A percentile compares a stretch with the other conserved stretches of the same genome.
Evolutionary conservation across 2,329 filamentous ascomycete genomes (phyloP).

Genomic region (Ascochyta clinopodiicola): DNA sequence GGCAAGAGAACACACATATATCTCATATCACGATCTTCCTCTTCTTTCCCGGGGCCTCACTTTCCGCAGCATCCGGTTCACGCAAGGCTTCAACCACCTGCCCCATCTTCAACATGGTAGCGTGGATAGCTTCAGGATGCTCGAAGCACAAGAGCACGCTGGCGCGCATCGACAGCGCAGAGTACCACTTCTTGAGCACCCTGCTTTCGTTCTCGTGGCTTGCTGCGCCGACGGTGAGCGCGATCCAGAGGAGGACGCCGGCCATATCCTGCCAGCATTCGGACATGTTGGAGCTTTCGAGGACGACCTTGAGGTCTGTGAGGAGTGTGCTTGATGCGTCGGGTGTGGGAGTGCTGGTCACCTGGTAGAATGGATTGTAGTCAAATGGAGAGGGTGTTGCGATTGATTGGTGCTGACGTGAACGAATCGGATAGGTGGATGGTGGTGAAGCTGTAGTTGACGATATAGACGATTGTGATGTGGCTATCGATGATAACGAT

Average conservation of each 20-base stretch:
- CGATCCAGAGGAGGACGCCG: constrained; percentile 48
- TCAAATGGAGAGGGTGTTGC: not conserved
- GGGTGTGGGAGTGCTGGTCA: not conserved
- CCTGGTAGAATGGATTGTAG: not conserved
- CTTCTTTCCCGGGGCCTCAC: constrained; percentile 20
- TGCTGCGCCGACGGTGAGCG: constrained; percentile 43
- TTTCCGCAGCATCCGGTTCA: not conserved
- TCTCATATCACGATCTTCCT: constrained; percentile 12
- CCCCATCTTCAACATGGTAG: constrained; percentile 37
- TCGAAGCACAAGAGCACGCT: constrained; percentile 47
- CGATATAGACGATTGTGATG: constrained; percentile 1
- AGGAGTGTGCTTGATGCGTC: constrained; percentile 25
- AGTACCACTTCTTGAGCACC: constrained; percentile 38
- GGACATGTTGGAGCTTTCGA: constrained; percentile 42
- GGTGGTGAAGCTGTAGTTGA: not conserved
- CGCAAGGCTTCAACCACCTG: constrained; percentile 30
- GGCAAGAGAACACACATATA: not conserved
- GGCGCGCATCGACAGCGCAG: constrained; percentile 40
- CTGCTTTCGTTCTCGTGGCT: constrained; percentile 30
- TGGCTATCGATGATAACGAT: constrained; percentile 17
- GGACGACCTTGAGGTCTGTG: constrained; percentile 26
- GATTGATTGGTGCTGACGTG: not conserved
- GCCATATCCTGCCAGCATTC: constrained; percentile 47
- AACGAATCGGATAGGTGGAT: not conserved
- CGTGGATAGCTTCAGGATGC: constrained; percentile 41